Evolutionary conservation across 2,329 filamentous ascomycete genomes (phyloP).

Genomic region (Pseudocercospora fijiensis): DNA sequence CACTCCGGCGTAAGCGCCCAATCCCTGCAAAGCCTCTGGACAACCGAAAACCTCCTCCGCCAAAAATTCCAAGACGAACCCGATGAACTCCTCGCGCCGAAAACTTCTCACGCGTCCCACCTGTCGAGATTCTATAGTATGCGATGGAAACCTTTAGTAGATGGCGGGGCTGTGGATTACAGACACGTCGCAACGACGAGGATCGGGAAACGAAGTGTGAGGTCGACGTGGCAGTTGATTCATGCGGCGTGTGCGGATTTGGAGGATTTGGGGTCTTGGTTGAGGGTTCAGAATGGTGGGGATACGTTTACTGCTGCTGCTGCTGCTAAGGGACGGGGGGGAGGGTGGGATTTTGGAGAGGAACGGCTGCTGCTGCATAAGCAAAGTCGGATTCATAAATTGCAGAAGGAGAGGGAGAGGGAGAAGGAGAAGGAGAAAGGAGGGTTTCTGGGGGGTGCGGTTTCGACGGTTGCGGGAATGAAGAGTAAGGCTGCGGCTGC

Average conservation of each 20-base stretch:
- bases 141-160: not conserved
- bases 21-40: not conserved
- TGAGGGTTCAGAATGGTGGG: not conserved
- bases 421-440: not conserved
- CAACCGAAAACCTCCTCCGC: not conserved
- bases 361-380: not conserved
- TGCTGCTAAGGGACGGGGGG: not conserved
- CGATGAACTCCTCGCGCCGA: not conserved
- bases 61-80: constrained; percentile 1
- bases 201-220: not conserved
- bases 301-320: too few relatives aligned
- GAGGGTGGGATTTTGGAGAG: not conserved
- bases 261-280: not conserved
- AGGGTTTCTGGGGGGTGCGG: not conserved
- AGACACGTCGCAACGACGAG: not conserved
- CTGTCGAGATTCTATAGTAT: not conserved
- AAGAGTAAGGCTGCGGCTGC: not conserved
- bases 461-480: not conserved
- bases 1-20: not conserved
- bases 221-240: not conserved
- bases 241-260: not conserved
- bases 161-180: not conserved
- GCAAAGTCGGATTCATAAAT: not conserved
- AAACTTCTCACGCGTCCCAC: not conserved
- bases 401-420: not conserved